These are phyloP conservation scores for Ascochyta clinopodiicola DNA, from an alignment of 2,329 filamentous ascomycete species.

Conservation along the genomic window DNA sequence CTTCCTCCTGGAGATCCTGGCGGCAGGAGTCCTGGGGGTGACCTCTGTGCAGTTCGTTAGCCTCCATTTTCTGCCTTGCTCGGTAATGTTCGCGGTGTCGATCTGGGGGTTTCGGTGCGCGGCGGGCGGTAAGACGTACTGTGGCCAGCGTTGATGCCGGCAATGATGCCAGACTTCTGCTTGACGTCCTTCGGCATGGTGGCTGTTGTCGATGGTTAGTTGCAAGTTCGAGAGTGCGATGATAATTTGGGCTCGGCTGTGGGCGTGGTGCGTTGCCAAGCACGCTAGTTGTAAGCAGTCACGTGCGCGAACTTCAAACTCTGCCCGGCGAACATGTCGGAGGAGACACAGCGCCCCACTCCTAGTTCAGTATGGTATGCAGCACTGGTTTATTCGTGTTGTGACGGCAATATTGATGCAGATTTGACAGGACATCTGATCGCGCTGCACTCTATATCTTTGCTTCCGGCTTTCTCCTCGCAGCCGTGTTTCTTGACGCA, in stretches of 20 bases:
- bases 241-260: constrained; percentile 31
- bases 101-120: constrained; percentile 18
- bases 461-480: constrained; percentile 51
- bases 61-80: constrained; percentile 22
- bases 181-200: constrained; percentile 62
- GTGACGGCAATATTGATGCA: not conserved
- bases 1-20: constrained; percentile 74
- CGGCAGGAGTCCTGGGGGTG: constrained; percentile 58
- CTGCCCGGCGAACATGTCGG: not conserved
- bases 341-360: not conserved
- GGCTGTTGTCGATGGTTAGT: constrained; percentile 42
- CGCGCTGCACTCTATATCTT: constrained; percentile 39
- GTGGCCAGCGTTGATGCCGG: constrained; percentile 70
- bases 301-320: constrained; percentile 17
- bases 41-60: constrained; percentile 52
- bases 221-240: constrained; percentile 13
- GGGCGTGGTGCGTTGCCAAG: constrained; percentile 27
- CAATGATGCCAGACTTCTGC: constrained; percentile 61
- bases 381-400: not conserved
- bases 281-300: constrained; percentile 27
- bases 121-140: constrained; percentile 58
- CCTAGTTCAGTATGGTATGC: not conserved
- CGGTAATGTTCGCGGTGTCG: constrained; percentile 19
- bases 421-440: not conserved
- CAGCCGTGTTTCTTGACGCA: constrained; percentile 68